These are phyloP conservation scores for Lupinus albus DNA, from an alignment of 306 rosid species.

Conservation along the genomic window DNA sequence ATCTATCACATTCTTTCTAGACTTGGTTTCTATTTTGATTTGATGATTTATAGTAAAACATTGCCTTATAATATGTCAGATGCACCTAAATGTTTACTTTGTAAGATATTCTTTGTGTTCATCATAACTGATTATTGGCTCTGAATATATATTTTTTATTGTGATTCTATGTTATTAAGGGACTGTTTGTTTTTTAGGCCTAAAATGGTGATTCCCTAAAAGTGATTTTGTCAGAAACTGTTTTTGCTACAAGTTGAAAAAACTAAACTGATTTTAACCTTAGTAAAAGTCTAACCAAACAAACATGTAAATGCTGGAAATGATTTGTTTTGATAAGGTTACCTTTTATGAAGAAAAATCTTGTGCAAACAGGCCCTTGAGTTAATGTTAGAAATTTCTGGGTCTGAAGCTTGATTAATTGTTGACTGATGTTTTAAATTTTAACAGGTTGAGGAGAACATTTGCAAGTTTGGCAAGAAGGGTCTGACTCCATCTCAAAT, in stretches of 20 bases:
- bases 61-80: neutral
- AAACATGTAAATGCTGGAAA: no score
- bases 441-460: slow-evolving; percentile 72
- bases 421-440: slow-evolving; percentile 1
- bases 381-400: neutral
- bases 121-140: neutral
- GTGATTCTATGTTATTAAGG: neutral
- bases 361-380: no score
- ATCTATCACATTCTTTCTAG: neutral
- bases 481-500: slow-evolving; percentile 84
- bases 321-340: no score
- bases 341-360: no score
- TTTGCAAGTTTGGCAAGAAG: slow-evolving; percentile 89
- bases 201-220: no score
- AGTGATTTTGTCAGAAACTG: neutral
- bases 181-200: no score
- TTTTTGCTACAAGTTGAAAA: no score
- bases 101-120: neutral
- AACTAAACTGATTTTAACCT: no score
- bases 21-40: neutral
- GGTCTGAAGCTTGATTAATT: neutral
- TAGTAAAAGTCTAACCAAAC: no score
- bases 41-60: neutral
- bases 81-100: neutral
- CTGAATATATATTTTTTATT: neutral